Base-by-base conservation (phyloP, 1,139 yeast species). In the Geotrichum australiense region DNA sequence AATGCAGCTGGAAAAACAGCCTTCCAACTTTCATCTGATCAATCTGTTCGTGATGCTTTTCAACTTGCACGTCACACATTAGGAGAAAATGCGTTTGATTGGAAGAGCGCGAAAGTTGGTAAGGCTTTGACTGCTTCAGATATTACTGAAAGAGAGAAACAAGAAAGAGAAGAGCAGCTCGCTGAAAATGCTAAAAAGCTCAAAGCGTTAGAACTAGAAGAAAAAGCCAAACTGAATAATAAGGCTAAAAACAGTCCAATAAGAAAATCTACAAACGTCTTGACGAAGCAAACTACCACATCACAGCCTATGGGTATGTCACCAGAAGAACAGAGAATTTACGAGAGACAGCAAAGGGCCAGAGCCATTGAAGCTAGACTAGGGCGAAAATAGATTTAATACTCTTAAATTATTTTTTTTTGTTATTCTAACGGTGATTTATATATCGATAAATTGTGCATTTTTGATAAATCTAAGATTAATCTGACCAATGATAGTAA, bases 311-410 rank as follows among this genome's bases (percentile, higher is more conserved):
- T n/a, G n/a, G n/a, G n/a, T n/a, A 21, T 45, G 43, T 34, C 63
- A 52, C 46, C 59, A 61, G 66, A 65, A 10, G 53, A 56, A 0
- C 63, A 65, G 6, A 66, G 41, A 52, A 67, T 45, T 55, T 63
- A 54, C 24, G 87, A 89, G 81, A 74, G 98, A 48, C 98, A 91
- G 55, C 89, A 91, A 57, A 68, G 98, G 42, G 97, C 97, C 0
- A 71, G 97, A 47, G 99, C 99, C 0, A 96, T 96, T 0, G 97
- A 91, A 59, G 96, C 93, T 0, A 71, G 99, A 52, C 58, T 89
- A 56, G 43, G 47, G n/a, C 10, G 37, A 65, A 63, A 35, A 39
- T 23, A 23, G 7, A 23, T 7, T 23, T 7, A 11, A 23, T 23
- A 7, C 10, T 23, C 7, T 23, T 23, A 23, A 23, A n/a, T n/a